Base-by-base conservation (phyloP, 108 stramenopile species). In the Cyclotella atomus region DNA sequence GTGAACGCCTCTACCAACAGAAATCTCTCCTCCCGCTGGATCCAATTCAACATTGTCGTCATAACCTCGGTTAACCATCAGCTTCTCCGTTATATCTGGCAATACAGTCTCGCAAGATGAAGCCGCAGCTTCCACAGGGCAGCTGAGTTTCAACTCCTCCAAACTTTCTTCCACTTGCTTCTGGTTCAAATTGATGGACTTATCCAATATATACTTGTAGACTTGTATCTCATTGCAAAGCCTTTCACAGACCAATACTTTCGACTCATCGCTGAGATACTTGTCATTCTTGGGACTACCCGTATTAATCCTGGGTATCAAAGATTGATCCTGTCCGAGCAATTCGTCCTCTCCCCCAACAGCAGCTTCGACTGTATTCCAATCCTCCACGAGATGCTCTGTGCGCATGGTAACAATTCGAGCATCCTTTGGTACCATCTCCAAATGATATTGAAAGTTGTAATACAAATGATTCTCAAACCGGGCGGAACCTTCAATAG, bases 381-480 rank as follows among this genome's bases (percentile, higher is more conserved):
- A 65, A 59, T 75, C 73, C 30, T 75, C 56, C 8, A 45, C 2
- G 20, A 66, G 35, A 41, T 75, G 73, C 44, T 75, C 73, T 5
- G 64, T 59, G 38, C 73, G 53, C 15, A 75, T 75, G 19, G 54
- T 64, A 27, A 75, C 14, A 45, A 75, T 66, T 28, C 55, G 35
- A 0, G 56, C 49, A 33, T 61, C 33, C 10, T 49, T 21, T 7
- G 73, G 73, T 32, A 75, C 44, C 23, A 43, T 21, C 27, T 75
- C 73, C 2, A 57, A 23, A 59, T 75, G 65, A 46, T 66, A 75
- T 47, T 75, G 73, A 46, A 66, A 75, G 44, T 75, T 75, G 56
- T 46, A 75, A 23, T 36, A 75, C n/a, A 55, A 24, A 55, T 65
- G 56, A 33, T 25, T 35, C 24, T 47, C 64, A 25, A 33, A 65